phyloP scores from a whole-genome alignment of 2,329 filamentous ascomycete genomes.

The Talaromyces sp. region DNA sequence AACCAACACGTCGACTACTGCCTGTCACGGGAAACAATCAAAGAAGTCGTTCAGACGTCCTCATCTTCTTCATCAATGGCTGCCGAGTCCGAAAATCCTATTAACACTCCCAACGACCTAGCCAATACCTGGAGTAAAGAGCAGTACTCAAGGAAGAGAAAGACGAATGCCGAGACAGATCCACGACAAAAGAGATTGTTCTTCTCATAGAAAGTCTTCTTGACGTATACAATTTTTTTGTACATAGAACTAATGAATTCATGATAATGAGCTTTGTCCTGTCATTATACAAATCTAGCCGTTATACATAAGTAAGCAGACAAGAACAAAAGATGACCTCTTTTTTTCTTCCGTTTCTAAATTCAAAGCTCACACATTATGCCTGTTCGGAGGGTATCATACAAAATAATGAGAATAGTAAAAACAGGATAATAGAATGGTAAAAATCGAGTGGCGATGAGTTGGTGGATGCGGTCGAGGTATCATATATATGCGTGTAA shows the following conservation, averaged over 20 bases:
- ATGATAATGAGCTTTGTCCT: neutral
- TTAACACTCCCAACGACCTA: neutral
- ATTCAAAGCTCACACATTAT: slow-evolving; percentile 6
- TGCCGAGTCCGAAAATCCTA: neutral
- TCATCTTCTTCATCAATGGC: slow-evolving; percentile 11
- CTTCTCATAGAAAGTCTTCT: slow-evolving; percentile 9
- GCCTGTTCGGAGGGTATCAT: slow-evolving; percentile 17
- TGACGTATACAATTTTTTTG: neutral
- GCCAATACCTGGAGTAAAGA: neutral
- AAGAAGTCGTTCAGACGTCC: slow-evolving; percentile 66
- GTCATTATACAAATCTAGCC: neutral
- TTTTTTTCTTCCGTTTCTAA: slow-evolving; percentile 7
- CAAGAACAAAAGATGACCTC: neutral
- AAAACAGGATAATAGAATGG: neutral
- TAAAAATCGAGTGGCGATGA: slow-evolving; percentile 1
- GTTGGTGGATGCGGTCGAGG: neutral
- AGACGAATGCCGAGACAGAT: slow-evolving; percentile 8
- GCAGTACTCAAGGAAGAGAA: slow-evolving; percentile 11
- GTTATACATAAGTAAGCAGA: neutral
- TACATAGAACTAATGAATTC: slow-evolving; percentile 6
- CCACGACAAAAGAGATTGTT: slow-evolving; percentile 16
- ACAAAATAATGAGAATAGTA: slow-evolving; percentile 10
- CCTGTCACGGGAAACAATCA: slow-evolving; percentile 80
- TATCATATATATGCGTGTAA: slow-evolving; percentile 10
- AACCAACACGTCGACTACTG: slow-evolving; percentile 93